Evolutionary conservation across 495 filamentous ascomycete species (phyloP).

Genomic region (Hypoxylon subgilvum): DNA sequence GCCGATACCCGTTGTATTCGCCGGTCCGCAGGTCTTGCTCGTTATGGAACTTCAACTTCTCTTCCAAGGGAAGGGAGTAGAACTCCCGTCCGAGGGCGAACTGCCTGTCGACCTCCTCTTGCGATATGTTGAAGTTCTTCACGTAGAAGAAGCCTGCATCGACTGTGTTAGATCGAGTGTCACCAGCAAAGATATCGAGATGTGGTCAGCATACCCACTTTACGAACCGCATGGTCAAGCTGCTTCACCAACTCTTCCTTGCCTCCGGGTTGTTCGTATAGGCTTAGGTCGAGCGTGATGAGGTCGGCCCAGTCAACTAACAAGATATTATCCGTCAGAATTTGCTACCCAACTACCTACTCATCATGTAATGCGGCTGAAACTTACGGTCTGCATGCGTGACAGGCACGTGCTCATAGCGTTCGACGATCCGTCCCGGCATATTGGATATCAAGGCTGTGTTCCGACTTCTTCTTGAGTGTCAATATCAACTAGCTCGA

Average conservation of each 20-base stretch:
- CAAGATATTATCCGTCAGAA: conserved; percentile 18
- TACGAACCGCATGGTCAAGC: conserved; percentile 62
- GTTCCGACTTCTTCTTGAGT: neutral
- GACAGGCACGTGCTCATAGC: conserved; percentile 56
- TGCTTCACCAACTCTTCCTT: conserved; percentile 61
- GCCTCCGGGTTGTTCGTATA: conserved; percentile 58
- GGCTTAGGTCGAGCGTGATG: conserved; percentile 59
- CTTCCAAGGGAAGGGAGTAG: conserved; percentile 60
- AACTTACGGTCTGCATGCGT: conserved; percentile 54
- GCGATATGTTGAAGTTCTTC: conserved; percentile 63
- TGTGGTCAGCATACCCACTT: conserved; percentile 52
- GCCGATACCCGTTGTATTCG: conserved; percentile 49
- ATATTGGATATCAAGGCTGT: conserved; percentile 44
- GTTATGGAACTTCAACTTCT: conserved; percentile 50
- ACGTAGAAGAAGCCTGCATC: conserved; percentile 62
- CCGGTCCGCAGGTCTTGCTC: conserved; percentile 31
- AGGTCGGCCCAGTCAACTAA: conserved; percentile 63
- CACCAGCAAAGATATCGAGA: neutral
- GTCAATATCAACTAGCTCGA: conserved; percentile 1
- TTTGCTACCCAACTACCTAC: neutral
- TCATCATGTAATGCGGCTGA: neutral
- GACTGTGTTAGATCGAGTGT: conserved; percentile 1
- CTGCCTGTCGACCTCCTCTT: conserved; percentile 65
- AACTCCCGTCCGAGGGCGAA: conserved; percentile 64
- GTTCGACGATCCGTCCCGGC: conserved; percentile 52